A percentile compares a stretch with the other conserved stretches of the same genome.
phyloP scores from a whole-genome alignment of 352 stramenopile genomes.

The Pythium angustatum region DNA sequence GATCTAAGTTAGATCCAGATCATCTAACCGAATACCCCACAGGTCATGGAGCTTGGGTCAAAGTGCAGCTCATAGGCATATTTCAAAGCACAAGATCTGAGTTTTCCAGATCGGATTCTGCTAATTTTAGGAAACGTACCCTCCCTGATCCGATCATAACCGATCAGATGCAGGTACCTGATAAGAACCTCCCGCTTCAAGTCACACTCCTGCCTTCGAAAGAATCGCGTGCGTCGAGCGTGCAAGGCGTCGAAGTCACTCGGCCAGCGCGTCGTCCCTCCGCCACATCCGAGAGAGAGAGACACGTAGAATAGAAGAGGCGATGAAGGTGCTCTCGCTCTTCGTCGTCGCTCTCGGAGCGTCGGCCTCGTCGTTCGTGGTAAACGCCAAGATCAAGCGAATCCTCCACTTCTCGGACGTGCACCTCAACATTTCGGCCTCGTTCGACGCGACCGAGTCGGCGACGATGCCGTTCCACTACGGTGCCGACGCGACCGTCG shows the following conservation, averaged over 20 bases:
- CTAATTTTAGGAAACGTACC: neutral
- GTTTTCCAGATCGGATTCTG: too few species aligned
- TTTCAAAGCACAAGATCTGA: too few species aligned
- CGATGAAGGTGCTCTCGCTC: slow-evolving; percentile 18
- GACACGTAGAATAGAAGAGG: neutral
- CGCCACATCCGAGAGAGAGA: neutral
- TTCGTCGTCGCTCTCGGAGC: neutral
- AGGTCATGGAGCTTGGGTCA: too few species aligned
- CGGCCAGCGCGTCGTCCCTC: neutral
- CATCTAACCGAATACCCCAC: too few species aligned
- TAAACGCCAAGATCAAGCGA: slow-evolving; percentile 31
- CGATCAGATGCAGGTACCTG: neutral
- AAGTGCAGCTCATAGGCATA: too few species aligned
- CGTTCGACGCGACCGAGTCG: slow-evolving; percentile 41
- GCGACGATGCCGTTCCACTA: slow-evolving; percentile 50
- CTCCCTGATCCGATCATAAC: neutral
- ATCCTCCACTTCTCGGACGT: slow-evolving; percentile 87
- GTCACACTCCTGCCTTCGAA: slow-evolving; percentile 4
- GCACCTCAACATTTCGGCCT: slow-evolving; percentile 74
- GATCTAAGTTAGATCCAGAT: too few species aligned
- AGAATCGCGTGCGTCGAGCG: slow-evolving; percentile 5
- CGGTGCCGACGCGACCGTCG: slow-evolving; percentile 49
- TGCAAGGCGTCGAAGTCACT: neutral
- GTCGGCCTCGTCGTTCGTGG: neutral
- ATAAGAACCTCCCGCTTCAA: slow-evolving; percentile 19